These are phyloP conservation scores for Yamadazyma mexicana DNA, from an alignment of 1,139 yeast species.

Conservation along the genomic window DNA sequence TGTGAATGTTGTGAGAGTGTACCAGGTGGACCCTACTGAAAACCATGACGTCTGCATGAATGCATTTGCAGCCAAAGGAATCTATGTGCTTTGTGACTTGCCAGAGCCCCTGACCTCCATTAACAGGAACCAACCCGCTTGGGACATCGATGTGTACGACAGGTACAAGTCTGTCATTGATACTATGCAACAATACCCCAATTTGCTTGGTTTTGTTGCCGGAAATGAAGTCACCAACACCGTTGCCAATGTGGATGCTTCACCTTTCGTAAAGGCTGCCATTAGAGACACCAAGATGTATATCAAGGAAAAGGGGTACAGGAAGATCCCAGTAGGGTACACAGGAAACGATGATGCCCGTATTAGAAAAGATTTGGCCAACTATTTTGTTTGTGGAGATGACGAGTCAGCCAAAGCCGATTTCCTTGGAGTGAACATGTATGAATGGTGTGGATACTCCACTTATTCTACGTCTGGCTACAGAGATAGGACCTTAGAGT, in stretches of 20 bases:
- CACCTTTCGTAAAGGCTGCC: conserved; percentile 65
- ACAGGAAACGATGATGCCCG: conserved; percentile 60
- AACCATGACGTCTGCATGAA: conserved; percentile 58
- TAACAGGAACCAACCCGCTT: conserved; percentile 47
- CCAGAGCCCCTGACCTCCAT: conserved; percentile 55
- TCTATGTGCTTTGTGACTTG: conserved; percentile 55
- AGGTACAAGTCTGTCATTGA: conserved; percentile 53
- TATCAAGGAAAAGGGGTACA: conserved; percentile 39
- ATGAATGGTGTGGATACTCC: conserved; percentile 70
- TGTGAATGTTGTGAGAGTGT: conserved; percentile 55
- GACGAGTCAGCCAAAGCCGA: conserved; percentile 33
- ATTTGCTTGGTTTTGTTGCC: conserved; percentile 58
- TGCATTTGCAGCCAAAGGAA: conserved; percentile 51
- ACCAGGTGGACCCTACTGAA: conserved; percentile 50
- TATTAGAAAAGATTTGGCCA: conserved; percentile 46
- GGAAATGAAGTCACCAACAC: conserved; percentile 64
- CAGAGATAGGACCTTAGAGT: conserved; percentile 51
- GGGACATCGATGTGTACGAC: conserved; percentile 39
- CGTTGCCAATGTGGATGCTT: conserved; percentile 45
- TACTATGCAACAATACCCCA: conserved; percentile 46
- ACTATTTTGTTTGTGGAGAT: conserved; percentile 50
- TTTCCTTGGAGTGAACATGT: conserved; percentile 61
- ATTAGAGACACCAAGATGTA: conserved; percentile 56
- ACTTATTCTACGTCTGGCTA: conserved; percentile 57
- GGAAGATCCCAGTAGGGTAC: conserved; percentile 61